Conservation (phyloP, 2,329 filamentous ascomycete genomes). For the Sarocladium strictum region DNA sequence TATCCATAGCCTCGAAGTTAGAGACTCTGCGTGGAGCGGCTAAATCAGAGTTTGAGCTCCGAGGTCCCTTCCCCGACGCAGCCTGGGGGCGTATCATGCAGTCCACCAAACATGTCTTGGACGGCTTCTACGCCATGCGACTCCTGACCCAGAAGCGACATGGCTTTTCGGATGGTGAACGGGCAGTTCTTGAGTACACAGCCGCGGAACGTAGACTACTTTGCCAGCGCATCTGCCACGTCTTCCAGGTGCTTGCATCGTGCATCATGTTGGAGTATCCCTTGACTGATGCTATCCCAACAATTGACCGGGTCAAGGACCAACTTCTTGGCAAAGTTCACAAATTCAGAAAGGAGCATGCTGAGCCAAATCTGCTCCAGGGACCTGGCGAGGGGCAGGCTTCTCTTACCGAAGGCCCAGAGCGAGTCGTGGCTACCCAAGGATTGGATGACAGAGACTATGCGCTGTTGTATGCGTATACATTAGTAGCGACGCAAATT, state of each 20-base stretch:
- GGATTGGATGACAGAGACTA: constrained; percentile 70
- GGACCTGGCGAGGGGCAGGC: constrained; percentile 6
- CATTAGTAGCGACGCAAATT: constrained; percentile 60
- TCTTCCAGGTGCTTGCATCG: constrained; percentile 79
- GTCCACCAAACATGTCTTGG: constrained; percentile 77
- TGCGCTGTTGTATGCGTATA: constrained; percentile 88
- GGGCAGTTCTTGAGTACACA: constrained; percentile 73
- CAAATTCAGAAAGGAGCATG: constrained; percentile 69
- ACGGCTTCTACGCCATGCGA: constrained; percentile 95
- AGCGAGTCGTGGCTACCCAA: constrained; percentile 2
- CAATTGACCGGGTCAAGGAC: constrained; percentile 74
- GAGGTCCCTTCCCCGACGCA: constrained; percentile 75
- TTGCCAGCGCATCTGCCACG: constrained; percentile 84
- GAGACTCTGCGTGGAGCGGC: constrained; percentile 69
- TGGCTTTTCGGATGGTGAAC: constrained; percentile 71
- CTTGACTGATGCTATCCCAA: constrained; percentile 81
- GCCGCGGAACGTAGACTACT: constrained; percentile 71
- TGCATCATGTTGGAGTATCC: constrained; percentile 94
- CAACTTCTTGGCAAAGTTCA: constrained; percentile 82
- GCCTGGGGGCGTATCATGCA: constrained; percentile 69
- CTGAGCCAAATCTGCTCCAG: constrained; percentile 22
- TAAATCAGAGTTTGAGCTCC: constrained; percentile 80
- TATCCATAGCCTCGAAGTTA: constrained; percentile 52
- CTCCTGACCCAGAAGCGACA: constrained; percentile 80
- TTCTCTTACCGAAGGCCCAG: constrained; percentile 13